Evolutionary conservation across 441 rosid species (phyloP), one percentile per base, ranked within the genome.

Genomic region (Adansonia rubrostipa): DNA sequence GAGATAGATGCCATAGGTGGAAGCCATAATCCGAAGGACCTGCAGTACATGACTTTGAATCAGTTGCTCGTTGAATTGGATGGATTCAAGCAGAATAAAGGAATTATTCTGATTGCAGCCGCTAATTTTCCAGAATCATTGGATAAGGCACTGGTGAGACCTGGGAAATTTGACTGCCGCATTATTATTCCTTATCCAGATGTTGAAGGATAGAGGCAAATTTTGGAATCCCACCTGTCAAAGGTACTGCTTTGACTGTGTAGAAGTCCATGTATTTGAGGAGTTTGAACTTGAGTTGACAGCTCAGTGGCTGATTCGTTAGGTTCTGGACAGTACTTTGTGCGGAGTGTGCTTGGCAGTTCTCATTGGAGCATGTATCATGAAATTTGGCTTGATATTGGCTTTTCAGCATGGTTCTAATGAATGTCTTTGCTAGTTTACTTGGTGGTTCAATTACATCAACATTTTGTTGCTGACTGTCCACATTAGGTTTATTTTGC

Each of bases 1-100:
- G 99, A 96, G 77, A 89, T 96, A 40, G 99, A 96, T 81, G 99
- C 99, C 70, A 92, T 94, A 53, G 99, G 98, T 58, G 96, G 98
- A 77, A 94, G 93, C 73, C 97, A 96, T 53, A 94, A 91, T 81
- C 93, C 95, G 0, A 91, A 90, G 82, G 98, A 96, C 78, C 96
- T 91, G 82, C 97, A 93, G 60, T 93, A 93, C 89, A 92, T 93
- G 98, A 96, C 98, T 76, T 79, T 93, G 88, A 94, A 94, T 81
- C 98, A 94, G 84, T 73, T 96, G 82, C 93, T 96, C 13, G 98
- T 96, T 44, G 99, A 96, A 86, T 78, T 94, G 81, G 99, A 96
- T 80, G 99, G 99, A 47, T 94, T 96, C 82, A 91, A 96, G 83
- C 99, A 93, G 84, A 94, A 96, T 81, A 97, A 94, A 82, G 99